A percentile compares a stretch with the other conserved stretches of the same genome.
Conservation (phyloP, 2,329 filamentous ascomycete species). For the Penicillium nordicum region DNA sequence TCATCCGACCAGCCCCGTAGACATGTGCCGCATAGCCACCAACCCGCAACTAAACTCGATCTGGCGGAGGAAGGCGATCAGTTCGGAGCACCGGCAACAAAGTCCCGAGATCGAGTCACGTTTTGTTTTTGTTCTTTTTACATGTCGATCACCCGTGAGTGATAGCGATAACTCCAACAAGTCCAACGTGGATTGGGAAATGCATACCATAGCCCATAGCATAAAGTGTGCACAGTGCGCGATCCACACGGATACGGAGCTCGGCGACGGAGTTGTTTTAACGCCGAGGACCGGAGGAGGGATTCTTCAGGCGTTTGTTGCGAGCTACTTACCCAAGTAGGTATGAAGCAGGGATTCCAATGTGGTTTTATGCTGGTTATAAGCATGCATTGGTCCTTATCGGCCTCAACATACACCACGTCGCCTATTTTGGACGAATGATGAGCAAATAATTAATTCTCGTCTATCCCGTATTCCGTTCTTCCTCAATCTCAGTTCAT, state of each 20-base stretch:
- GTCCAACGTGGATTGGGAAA: background rate
- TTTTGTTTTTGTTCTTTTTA: background rate
- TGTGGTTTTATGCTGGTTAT: background rate
- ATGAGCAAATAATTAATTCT: background rate
- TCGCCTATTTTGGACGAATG: background rate
- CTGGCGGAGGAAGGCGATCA: background rate
- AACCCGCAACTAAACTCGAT: background rate
- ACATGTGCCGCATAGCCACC: background rate
- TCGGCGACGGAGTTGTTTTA: background rate
- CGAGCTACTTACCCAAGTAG: background rate
- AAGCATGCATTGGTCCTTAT: background rate
- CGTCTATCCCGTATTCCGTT: background rate
- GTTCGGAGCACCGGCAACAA: background rate
- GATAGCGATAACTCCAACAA: background rate
- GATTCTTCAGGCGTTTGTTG: background rate
- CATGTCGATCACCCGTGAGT: conserved; percentile 1
- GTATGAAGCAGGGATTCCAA: background rate
- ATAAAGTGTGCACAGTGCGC: background rate
- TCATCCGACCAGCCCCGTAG: background rate
- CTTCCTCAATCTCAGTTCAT: background rate
- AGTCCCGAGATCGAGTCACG: background rate
- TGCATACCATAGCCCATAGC: background rate
- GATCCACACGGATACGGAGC: background rate
- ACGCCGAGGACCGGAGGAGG: background rate
- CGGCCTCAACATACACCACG: background rate